Evolutionary conservation across 805 yeast genomes (phyloP).

Genomic region (Pichia kluyveri): DNA sequence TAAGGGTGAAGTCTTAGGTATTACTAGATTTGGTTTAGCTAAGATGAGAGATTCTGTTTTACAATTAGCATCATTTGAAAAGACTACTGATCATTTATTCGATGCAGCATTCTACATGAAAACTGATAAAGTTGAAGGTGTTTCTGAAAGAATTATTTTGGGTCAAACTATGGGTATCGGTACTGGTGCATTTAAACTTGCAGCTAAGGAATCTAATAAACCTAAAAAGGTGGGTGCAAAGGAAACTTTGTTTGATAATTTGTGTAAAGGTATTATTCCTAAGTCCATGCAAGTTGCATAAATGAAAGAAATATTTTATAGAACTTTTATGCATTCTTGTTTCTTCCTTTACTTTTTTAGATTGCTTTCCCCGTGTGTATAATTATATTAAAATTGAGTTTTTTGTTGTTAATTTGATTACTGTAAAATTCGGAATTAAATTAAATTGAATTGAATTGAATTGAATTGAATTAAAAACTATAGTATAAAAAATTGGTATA

Average conservation of each 20-base stretch:
- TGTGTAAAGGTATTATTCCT: constrained; percentile 24
- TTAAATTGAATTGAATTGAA: too few species aligned
- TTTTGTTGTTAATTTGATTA: too few species aligned
- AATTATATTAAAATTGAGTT: too few species aligned
- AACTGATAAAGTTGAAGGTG: constrained; percentile 93
- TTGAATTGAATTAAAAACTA: too few species aligned
- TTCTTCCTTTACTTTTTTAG: neutral
- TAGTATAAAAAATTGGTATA: neutral
- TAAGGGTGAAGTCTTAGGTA: constrained; percentile 96
- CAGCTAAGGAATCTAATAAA: constrained; percentile 37
- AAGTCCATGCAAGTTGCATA: constrained; percentile 11
- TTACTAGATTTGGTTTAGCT: constrained; percentile 94
- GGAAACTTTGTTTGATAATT: constrained; percentile 39
- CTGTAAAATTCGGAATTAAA: too few species aligned
- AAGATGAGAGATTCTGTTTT: constrained; percentile 98
- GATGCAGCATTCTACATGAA: constrained; percentile 99
- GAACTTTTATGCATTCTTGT: neutral
- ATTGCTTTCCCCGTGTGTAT: too few species aligned
- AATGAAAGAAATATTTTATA: neutral
- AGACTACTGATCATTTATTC: constrained; percentile 95
- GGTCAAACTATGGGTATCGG: constrained; percentile 98
- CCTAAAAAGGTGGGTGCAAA: constrained; percentile 31
- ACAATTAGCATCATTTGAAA: constrained; percentile 95
- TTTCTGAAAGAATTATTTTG: constrained; percentile 90
- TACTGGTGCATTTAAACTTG: constrained; percentile 90